Evolutionary conservation across 106 monocot genomes (phyloP), one percentile per base, ranked within the genome.

Genomic region (Apostasia ramifera): DNA sequence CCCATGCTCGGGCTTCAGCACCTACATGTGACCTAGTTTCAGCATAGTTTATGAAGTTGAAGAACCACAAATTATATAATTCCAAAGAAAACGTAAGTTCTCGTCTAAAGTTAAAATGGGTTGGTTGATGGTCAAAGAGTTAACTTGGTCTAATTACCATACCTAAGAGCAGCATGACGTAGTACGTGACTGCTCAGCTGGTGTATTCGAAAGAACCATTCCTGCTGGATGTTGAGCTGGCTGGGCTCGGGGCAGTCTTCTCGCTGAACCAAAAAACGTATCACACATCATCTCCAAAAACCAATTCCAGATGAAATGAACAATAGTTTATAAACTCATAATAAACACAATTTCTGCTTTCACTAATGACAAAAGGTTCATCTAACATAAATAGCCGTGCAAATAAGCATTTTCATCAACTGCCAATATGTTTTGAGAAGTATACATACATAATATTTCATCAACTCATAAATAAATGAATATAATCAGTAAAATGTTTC

Each of bases 141-240:
- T 26, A 26, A 26, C 26, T 26, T 26, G 26, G 26, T 26, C 26
- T 5, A 40, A 10, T 44, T 45, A 44, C 44, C 43, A 44, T 72
- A 78, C 78, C 88, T 88, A 88, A 63, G 84, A 84, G 57, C 84
- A 88, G 79, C 88, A 88, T 57, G 83, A 37, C 53, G 88, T 81
- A 61, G 78, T 55, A 44, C 53, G 64, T 43, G 78, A 49, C 63
- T 70, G 71, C 47, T 83, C 76, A 13, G 78, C 53, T 48, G 81
- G 73, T 62, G 78, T 73, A 55, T 81, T 76, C 13, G 84, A 55
- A 61, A 88, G 88, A 81, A 88, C 76, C 81, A 88, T 84, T 67
- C 84, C 84, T 8, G 76, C 40, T 67, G 88, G 78, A 47, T 80
- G 77, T 66, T 80, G 87, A 73, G 81, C 87, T 61, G 83, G 83